A percentile compares a stretch with the other conserved stretches of the same genome.
These are phyloP conservation scores for Gliomastix tumulicola DNA, from an alignment of 2,329 filamentous ascomycete genomes.

Conservation along the genomic window DNA sequence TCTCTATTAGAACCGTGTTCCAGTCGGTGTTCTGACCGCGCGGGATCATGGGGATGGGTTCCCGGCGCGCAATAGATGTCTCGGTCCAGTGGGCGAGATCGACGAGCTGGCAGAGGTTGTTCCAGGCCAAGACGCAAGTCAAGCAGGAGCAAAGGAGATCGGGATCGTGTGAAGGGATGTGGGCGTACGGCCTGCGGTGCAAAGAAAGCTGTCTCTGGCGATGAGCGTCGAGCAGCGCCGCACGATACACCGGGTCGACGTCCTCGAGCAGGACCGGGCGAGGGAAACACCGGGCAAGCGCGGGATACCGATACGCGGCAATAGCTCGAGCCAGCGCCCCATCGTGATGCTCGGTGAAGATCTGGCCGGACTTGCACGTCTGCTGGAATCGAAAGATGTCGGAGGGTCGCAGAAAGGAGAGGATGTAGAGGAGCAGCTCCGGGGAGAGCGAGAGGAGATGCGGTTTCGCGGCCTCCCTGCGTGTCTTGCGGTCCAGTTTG, in stretches of 20 bases:
- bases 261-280: background rate
- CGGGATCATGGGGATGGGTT: background rate
- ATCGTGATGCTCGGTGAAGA: background rate
- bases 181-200: background rate
- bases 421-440: background rate
- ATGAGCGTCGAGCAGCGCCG: background rate
- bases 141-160: slow-evolving; percentile 1
- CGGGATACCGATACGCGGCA: background rate
- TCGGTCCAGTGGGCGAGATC: background rate
- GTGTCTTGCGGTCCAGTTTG: background rate
- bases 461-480: background rate
- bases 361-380: background rate
- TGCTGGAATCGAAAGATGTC: background rate
- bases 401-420: background rate
- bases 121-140: background rate
- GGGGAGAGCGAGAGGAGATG: background rate
- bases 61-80: background rate
- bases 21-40: background rate
- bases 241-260: background rate
- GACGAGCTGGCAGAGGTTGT: background rate
- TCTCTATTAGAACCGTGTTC: background rate
- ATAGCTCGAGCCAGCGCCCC: background rate
- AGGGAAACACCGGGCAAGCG: background rate
- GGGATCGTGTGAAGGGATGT: slow-evolving; percentile 1
- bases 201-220: background rate